Evolutionary conservation across 2,329 filamentous ascomycete species (phyloP).

Genomic region (Talaromyces sp.): DNA sequence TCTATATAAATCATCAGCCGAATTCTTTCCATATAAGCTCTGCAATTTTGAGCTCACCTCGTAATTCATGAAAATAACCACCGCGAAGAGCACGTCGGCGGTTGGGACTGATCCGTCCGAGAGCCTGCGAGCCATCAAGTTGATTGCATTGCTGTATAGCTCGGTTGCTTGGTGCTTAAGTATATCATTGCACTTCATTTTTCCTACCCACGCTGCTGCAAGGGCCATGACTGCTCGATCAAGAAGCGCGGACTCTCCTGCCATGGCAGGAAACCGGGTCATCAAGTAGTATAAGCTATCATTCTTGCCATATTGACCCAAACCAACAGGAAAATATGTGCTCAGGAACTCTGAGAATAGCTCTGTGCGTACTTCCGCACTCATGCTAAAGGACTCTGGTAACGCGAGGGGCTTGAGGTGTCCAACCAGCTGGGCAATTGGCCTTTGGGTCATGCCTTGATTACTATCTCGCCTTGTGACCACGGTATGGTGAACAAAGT

Average conservation of each 20-base stretch:
- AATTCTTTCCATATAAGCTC: neutral
- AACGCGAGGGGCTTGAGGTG: neutral
- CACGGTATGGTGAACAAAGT: slow-evolving; percentile 5
- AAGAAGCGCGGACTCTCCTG: neutral
- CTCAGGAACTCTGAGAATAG: neutral
- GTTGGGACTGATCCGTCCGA: neutral
- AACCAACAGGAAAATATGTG: neutral
- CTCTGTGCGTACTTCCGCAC: neutral
- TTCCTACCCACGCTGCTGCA: neutral
- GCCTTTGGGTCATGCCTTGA: neutral
- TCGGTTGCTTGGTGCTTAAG: neutral
- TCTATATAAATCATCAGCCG: neutral
- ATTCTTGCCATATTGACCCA: neutral
- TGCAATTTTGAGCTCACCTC: neutral
- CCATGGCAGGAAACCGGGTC: neutral
- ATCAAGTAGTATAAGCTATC: slow-evolving; percentile 1
- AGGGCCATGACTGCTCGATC: neutral
- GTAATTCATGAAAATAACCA: neutral
- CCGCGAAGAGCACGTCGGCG: neutral
- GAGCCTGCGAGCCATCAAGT: neutral
- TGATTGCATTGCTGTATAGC: neutral
- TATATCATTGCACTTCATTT: neutral
- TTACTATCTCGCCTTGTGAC: neutral
- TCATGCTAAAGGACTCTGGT: neutral
- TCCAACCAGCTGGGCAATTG: neutral